Evolutionary conservation across 257 asterid genomes (phyloP).

Genomic region (Echium plantagineum): DNA sequence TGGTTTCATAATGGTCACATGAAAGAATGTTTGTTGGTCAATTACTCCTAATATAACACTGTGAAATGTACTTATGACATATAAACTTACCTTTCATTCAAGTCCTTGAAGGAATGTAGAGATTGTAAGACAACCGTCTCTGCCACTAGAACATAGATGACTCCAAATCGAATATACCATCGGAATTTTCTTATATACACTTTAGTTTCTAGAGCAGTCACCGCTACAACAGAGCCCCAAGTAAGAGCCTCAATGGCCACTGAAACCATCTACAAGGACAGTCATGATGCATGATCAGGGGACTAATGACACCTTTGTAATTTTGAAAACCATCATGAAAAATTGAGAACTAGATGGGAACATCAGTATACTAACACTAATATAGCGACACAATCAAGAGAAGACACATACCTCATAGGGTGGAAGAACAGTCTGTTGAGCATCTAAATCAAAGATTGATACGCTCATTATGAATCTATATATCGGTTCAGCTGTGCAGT

Average conservation of each 20-base stretch:
- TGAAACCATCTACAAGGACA: slow-evolving; percentile 46
- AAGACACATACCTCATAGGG: slow-evolving; percentile 56
- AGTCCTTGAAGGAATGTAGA: slow-evolving; percentile 38
- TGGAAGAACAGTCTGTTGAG: slow-evolving; percentile 36
- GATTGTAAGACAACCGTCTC: slow-evolving; percentile 59
- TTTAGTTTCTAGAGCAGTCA: slow-evolving; percentile 60
- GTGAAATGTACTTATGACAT: neutral
- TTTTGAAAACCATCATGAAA: too few species aligned
- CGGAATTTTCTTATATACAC: slow-evolving; percentile 62
- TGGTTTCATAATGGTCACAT: too few species aligned
- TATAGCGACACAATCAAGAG: neutral
- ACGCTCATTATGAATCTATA: slow-evolving; percentile 50
- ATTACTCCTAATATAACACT: neutral
- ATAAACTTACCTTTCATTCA: slow-evolving; percentile 35
- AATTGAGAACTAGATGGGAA: too few species aligned
- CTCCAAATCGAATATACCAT: slow-evolving; percentile 76
- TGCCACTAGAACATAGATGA: slow-evolving; percentile 56
- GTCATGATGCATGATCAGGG: neutral
- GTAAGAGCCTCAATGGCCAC: slow-evolving; percentile 48
- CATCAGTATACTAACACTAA: too few species aligned
- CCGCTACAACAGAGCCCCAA: slow-evolving; percentile 60
- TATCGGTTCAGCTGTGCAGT: slow-evolving; percentile 59
- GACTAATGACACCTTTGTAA: too few species aligned
- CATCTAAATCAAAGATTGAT: slow-evolving; percentile 51
- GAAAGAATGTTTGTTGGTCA: too few species aligned